Evolutionary conservation across 1,284 basidiomycete species (phyloP).

Genomic region (Pascua sp.): DNA sequence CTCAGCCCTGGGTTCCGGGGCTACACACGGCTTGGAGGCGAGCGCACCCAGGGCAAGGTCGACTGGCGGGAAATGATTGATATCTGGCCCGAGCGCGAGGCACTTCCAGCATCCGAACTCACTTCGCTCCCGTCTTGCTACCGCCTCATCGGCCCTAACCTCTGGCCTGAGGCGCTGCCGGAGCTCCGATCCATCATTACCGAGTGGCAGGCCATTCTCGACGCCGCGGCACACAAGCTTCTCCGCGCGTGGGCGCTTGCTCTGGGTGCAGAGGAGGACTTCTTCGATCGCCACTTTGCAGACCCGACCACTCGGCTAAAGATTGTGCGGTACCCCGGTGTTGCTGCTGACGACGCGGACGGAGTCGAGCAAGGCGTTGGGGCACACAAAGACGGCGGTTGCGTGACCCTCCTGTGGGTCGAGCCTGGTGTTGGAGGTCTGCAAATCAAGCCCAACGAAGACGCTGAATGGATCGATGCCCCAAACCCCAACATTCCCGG

Average conservation of each 20-base stretch:
- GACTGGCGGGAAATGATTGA: constrained; percentile 19
- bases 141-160: constrained; percentile 18
- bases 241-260: constrained; percentile 15
- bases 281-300: constrained; percentile 16
- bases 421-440: constrained; percentile 9
- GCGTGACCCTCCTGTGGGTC: constrained; percentile 17
- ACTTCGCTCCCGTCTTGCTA: constrained; percentile 3
- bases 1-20: constrained; percentile 16
- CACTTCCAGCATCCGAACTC: constrained; percentile 1
- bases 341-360: not conserved
- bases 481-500: constrained; percentile 55
- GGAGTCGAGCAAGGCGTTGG: constrained; percentile 10
- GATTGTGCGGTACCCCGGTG: constrained; percentile 17
- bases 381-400: constrained; percentile 19
- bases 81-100: constrained; percentile 12
- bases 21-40: constrained; percentile 18
- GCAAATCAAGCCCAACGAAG: constrained; percentile 7
- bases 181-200: constrained; percentile 4
- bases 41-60: constrained; percentile 12
- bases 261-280: constrained; percentile 13
- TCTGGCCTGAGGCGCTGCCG: constrained; percentile 13
- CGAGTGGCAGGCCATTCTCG: constrained; percentile 13
- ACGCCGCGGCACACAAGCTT: constrained; percentile 13
- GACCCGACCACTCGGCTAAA: constrained; percentile 15
- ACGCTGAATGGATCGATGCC: constrained; percentile 68